Conservation (phyloP, 1,139 yeast genomes). For the Lodderomyces oxycetoniae region DNA sequence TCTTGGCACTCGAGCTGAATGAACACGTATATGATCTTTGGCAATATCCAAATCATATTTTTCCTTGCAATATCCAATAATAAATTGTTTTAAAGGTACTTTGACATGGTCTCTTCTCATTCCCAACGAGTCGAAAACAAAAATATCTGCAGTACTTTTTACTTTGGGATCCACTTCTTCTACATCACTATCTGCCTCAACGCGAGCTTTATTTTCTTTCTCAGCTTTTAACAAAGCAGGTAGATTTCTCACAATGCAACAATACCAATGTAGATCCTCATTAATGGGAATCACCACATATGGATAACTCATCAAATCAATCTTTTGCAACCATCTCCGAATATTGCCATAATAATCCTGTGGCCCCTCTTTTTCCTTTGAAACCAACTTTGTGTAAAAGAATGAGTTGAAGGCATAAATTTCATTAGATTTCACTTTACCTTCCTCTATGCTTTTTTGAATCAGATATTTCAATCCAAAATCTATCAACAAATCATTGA, state of each 20-base stretch:
- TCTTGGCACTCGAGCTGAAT: slow-evolving; percentile 64
- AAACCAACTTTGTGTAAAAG: slow-evolving; percentile 65
- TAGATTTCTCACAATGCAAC: slow-evolving; percentile 57
- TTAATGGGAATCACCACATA: slow-evolving; percentile 79
- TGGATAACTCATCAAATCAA: slow-evolving; percentile 58
- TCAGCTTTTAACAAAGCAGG: slow-evolving; percentile 26
- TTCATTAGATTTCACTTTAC: slow-evolving; percentile 19
- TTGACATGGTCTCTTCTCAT: slow-evolving; percentile 53
- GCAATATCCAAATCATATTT: slow-evolving; percentile 48
- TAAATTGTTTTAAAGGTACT: slow-evolving; percentile 54
- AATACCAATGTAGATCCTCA: slow-evolving; percentile 83
- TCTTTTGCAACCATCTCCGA: slow-evolving; percentile 72
- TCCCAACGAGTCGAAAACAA: slow-evolving; percentile 73
- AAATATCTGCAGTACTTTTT: slow-evolving; percentile 43
- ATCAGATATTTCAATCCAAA: slow-evolving; percentile 60
- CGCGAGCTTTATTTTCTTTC: neutral
- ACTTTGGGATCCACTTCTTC: slow-evolving; percentile 1
- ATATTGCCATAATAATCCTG: slow-evolving; percentile 57
- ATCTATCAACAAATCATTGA: slow-evolving; percentile 69
- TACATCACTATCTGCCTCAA: slow-evolving; percentile 2
- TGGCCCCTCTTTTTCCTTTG: slow-evolving; percentile 12
- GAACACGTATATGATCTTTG: slow-evolving; percentile 38
- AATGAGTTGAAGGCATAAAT: slow-evolving; percentile 77
- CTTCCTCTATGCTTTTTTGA: slow-evolving; percentile 33
- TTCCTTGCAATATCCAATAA: slow-evolving; percentile 69